phyloP scores from a whole-genome alignment of 2,329 filamentous ascomycete species.

The Fusarium burgessii region DNA sequence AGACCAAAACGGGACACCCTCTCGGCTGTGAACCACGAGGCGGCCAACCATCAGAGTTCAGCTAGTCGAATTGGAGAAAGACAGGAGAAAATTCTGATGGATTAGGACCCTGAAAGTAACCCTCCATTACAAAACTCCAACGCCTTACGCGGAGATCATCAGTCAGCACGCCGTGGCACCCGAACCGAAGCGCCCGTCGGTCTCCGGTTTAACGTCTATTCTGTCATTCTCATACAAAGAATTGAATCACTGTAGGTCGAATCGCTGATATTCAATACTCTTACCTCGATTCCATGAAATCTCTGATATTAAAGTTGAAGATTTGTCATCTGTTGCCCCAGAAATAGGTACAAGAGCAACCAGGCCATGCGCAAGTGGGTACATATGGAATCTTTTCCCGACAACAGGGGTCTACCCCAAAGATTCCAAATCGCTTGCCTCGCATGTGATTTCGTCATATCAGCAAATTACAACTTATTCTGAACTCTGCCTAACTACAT shows the following conservation, averaged over 20 bases:
- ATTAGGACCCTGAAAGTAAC: constrained; percentile 33
- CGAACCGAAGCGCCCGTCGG: constrained; percentile 3
- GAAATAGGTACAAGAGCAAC: not conserved
- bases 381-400: constrained; percentile 31
- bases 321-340: constrained; percentile 24
- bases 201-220: not conserved
- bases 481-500: not conserved
- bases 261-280: not conserved
- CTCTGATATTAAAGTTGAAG: not conserved
- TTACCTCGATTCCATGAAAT: not conserved
- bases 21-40: constrained; percentile 23
- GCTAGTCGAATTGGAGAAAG: constrained; percentile 26
- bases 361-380: not conserved
- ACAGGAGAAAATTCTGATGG: constrained; percentile 25
- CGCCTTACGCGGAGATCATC: not conserved
- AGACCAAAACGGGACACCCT: constrained; percentile 16
- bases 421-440: constrained; percentile 35
- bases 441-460: constrained; percentile 33
- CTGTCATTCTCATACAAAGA: not conserved
- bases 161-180: constrained; percentile 11
- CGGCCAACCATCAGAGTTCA: constrained; percentile 23
- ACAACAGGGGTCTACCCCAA: constrained; percentile 16
- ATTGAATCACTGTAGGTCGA: not conserved
- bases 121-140: constrained; percentile 16
- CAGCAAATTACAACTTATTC: constrained; percentile 6